These are phyloP conservation scores for Ceratocystis smalleyi DNA, from an alignment of 2,329 filamentous ascomycete species.

Conservation along the genomic window DNA sequence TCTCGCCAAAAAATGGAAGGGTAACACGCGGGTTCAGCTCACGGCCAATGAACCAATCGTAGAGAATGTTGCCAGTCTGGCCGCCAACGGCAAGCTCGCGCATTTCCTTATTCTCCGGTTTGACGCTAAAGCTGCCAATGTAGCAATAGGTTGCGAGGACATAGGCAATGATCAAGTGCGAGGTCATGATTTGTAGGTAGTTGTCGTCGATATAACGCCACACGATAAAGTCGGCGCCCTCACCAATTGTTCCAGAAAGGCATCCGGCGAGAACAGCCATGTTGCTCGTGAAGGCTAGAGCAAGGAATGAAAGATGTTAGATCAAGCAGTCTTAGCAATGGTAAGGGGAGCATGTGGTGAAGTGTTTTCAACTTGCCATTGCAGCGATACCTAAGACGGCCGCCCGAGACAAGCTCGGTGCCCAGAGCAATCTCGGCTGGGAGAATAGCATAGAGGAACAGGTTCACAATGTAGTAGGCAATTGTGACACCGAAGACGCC, in stretches of 20 bases:
- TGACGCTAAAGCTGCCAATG: constrained; percentile 64
- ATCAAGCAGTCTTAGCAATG: background rate
- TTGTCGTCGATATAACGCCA: constrained; percentile 93
- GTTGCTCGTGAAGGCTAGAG: constrained; percentile 57
- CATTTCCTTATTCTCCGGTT: constrained; percentile 52
- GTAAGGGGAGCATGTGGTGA: background rate
- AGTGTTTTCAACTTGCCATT: constrained; percentile 39
- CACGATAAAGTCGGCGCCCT: constrained; percentile 68
- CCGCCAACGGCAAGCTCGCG: constrained; percentile 74
- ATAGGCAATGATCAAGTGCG: constrained; percentile 65
- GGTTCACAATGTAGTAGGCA: constrained; percentile 62
- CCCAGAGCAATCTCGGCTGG: constrained; percentile 61
- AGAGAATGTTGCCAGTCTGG: constrained; percentile 67
- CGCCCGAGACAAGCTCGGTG: constrained; percentile 52
- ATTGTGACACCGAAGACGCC: constrained; percentile 54
- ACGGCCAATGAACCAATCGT: constrained; percentile 93
- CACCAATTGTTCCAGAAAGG: constrained; percentile 55
- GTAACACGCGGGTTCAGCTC: constrained; percentile 81
- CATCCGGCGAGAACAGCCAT: constrained; percentile 55
- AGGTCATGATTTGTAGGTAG: constrained; percentile 70
- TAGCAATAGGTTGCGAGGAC: constrained; percentile 65
- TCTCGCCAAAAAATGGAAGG: constrained; percentile 63
- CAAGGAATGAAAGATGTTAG: background rate
- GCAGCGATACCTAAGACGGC: constrained; percentile 66
- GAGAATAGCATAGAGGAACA: constrained; percentile 59